Evolutionary conservation across 768 basidiomycete species (phyloP).

Genomic region (Rhizopogon roseolus): DNA sequence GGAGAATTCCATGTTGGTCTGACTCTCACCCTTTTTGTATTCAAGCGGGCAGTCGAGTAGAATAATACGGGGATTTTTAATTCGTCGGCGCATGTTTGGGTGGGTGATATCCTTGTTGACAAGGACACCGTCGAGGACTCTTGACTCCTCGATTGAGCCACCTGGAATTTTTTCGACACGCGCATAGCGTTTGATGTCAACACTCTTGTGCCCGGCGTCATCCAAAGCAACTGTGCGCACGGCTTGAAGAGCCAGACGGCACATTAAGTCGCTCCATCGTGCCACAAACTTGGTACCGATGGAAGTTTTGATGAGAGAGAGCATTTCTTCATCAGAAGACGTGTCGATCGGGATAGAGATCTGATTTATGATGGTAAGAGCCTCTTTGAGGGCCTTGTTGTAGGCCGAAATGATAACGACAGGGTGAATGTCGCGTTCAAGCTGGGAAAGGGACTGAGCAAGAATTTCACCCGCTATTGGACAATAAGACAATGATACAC

Average conservation of each 20-base stretch:
- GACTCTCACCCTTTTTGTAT: constrained; percentile 98
- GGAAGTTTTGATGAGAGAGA: constrained; percentile 94
- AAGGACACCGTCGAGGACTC: constrained; percentile 88
- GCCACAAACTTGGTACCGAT: constrained; percentile 98
- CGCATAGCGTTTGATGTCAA: constrained; percentile 98
- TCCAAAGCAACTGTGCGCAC: constrained; percentile 84
- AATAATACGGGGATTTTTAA: constrained; percentile 84
- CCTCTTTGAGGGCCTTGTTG: constrained; percentile 92
- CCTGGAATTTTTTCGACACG: constrained; percentile 97
- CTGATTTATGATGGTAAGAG: constrained; percentile 80
- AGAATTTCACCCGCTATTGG: constrained; percentile 88
- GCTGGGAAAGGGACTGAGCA: constrained; percentile 86
- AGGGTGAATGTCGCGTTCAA: constrained; percentile 96
- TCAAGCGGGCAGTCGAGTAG: constrained; percentile 93
- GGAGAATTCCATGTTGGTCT: constrained; percentile 97
- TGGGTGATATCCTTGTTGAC: constrained; percentile 99
- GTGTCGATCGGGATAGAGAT: constrained; percentile 91
- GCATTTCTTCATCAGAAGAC: constrained; percentile 84
- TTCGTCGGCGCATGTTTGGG: constrained; percentile 91
- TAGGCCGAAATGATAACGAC: constrained; percentile 98
- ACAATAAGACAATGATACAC: not conserved
- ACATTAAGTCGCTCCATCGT: constrained; percentile 98
- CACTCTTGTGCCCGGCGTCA: constrained; percentile 73
- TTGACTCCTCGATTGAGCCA: constrained; percentile 92
- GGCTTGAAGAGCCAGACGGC: constrained; percentile 87